Percentiles rank a stretch among this genome's conserved stretches.
Evolutionary conservation across 2,329 filamentous ascomycete species (phyloP).

Genomic region (Sporothrix curviconia): DNA sequence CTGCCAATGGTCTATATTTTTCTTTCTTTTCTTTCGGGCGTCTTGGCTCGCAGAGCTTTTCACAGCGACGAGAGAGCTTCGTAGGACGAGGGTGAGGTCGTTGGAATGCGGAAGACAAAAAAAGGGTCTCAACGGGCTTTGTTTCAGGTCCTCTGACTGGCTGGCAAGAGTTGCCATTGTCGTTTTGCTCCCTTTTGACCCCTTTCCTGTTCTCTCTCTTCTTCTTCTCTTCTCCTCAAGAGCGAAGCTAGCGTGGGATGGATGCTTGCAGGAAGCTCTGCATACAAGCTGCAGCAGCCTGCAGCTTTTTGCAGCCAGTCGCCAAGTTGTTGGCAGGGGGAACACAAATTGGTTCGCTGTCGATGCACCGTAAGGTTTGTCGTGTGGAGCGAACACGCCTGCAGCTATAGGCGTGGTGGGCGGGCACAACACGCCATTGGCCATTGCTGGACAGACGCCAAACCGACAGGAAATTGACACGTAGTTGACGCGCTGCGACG

Average conservation of each 20-base stretch:
- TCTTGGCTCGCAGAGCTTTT: background rate
- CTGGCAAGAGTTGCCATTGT: background rate
- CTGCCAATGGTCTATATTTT: background rate
- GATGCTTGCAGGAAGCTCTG: slow-evolving; percentile 4
- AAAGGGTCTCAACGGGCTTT: slow-evolving; percentile 10
- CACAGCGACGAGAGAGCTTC: slow-evolving; percentile 3
- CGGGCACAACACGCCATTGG: slow-evolving; percentile 12
- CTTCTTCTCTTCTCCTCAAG: background rate
- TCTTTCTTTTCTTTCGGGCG: background rate
- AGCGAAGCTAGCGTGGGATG: background rate
- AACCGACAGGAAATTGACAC: slow-evolving; percentile 23
- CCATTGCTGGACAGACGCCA: slow-evolving; percentile 17
- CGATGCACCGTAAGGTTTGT: slow-evolving; percentile 19
- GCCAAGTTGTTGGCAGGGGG: slow-evolving; percentile 13
- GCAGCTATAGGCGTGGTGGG: slow-evolving; percentile 12
- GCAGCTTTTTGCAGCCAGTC: slow-evolving; percentile 5
- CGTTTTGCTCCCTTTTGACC: background rate
- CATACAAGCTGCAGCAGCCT: background rate
- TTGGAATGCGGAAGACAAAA: background rate
- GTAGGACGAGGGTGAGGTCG: slow-evolving; percentile 11
- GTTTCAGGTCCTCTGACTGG: slow-evolving; percentile 18
- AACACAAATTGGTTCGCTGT: slow-evolving; percentile 25
- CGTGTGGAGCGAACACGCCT: slow-evolving; percentile 4
- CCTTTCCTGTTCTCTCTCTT: background rate
- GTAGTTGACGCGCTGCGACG: slow-evolving; percentile 20